Percentiles rank a stretch among this genome's conserved stretches.
Evolutionary conservation across 257 asterid genomes (phyloP).

Genomic region (Mentha longifolia): DNA sequence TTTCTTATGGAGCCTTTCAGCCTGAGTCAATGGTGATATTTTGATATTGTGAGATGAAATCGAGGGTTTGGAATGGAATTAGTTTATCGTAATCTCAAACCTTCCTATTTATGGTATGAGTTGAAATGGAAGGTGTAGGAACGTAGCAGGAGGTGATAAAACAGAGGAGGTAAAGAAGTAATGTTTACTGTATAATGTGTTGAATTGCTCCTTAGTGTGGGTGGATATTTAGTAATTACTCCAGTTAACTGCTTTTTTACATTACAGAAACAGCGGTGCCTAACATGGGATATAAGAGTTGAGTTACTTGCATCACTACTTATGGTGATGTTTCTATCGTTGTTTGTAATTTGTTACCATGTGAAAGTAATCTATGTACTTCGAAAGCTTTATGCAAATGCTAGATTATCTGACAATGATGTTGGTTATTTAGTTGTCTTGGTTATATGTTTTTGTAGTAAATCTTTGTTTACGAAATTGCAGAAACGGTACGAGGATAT

Average conservation of each 20-base stretch:
- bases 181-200: not conserved
- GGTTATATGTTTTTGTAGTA: not conserved
- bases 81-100: too few species aligned
- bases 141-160: not conserved
- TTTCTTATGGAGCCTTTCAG: not conserved
- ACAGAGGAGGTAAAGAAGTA: too few species aligned
- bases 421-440: not conserved
- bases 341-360: not conserved
- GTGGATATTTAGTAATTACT: not conserved
- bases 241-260: too few species aligned
- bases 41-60: not conserved
- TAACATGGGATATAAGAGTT: not conserved
- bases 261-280: too few species aligned
- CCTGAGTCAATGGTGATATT: not conserved
- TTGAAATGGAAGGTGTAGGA: too few species aligned
- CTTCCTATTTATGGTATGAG: too few species aligned
- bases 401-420: too few species aligned
- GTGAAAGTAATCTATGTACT: not conserved
- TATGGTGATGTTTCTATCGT: not conserved
- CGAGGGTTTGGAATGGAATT: not conserved
- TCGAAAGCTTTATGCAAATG: too few species aligned
- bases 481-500: slow-evolving; percentile 93
- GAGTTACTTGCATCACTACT: not conserved
- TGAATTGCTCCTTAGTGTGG: not conserved
- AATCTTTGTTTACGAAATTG: slow-evolving; percentile 29